Conservation (phyloP, 768 basidiomycete genomes). For the Mycena alexandri region DNA sequence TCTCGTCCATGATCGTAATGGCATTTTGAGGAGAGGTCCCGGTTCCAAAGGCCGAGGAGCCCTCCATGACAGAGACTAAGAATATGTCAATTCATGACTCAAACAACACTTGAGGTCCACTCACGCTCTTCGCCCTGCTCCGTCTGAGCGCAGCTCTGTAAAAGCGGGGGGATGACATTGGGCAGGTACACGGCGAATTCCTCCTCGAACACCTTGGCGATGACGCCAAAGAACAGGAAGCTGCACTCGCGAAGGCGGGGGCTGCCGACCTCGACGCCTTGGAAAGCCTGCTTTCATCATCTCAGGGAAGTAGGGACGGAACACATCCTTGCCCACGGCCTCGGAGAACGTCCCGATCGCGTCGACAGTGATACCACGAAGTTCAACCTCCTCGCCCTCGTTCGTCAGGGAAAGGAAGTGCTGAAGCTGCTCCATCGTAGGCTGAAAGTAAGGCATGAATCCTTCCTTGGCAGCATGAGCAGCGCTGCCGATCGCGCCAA, state of each 20-base stretch:
- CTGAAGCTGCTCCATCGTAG: conserved; percentile 88
- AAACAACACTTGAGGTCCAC: conserved; percentile 36
- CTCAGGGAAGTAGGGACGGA: conserved; percentile 95
- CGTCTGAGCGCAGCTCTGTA: conserved; percentile 84
- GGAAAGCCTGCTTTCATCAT: conserved; percentile 97
- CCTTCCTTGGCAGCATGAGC: conserved; percentile 94
- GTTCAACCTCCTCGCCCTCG: conserved; percentile 93
- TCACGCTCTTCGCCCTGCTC: conserved; percentile 82
- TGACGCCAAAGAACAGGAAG: conserved; percentile 98
- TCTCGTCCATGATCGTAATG: conserved; percentile 70
- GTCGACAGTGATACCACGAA: conserved; percentile 98
- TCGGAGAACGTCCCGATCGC: conserved; percentile 99
- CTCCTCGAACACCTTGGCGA: conserved; percentile 96
- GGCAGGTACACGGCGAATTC: conserved; percentile 92
- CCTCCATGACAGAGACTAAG: conserved; percentile 66
- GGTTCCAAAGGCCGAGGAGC: conserved; percentile 74
- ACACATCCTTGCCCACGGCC: conserved; percentile 93
- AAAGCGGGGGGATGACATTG: conserved; percentile 86
- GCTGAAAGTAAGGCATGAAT: conserved; percentile 95
- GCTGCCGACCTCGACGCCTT: conserved; percentile 88
- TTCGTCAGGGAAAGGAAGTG: conserved; percentile 88
- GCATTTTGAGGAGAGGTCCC: conserved; percentile 81
- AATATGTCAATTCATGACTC: conserved; percentile 18
- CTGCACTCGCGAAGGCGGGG: conserved; percentile 93
- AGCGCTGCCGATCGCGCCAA: conserved; percentile 97